Conservation (phyloP, 2,329 filamentous ascomycete species). For the Trichoderma koningii region DNA sequence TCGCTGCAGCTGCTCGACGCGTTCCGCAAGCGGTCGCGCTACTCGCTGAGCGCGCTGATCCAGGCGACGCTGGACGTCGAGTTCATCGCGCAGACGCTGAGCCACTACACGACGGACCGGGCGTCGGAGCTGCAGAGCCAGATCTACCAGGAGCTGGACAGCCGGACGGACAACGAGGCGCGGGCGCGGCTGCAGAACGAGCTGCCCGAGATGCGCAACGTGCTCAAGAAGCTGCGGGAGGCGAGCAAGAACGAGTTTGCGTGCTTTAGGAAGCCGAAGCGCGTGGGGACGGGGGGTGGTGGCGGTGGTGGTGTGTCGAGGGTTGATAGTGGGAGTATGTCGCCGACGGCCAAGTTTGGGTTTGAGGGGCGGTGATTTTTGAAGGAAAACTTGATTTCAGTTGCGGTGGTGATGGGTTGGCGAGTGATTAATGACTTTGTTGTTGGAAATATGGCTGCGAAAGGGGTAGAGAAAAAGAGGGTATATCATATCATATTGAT, state of each 20-base stretch:
- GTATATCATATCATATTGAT: too few relatives aligned
- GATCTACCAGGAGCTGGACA: conserved; percentile 89
- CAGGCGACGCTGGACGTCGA: conserved; percentile 97
- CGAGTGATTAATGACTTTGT: too few relatives aligned
- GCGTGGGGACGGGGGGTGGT: conserved; percentile 36
- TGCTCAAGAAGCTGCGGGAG: conserved; percentile 81
- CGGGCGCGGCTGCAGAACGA: conserved; percentile 79
- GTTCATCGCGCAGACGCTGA: conserved; percentile 91
- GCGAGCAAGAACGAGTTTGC: conserved; percentile 82
- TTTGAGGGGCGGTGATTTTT: background rate
- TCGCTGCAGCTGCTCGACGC: conserved; percentile 78
- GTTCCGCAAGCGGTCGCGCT: conserved; percentile 68
- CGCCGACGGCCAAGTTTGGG: conserved; percentile 30
- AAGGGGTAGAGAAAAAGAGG: too few relatives aligned
- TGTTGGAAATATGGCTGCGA: too few relatives aligned
- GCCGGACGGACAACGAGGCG: conserved; percentile 84
- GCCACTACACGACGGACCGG: conserved; percentile 81
- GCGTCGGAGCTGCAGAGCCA: conserved; percentile 81
- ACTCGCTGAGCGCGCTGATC: conserved; percentile 81
- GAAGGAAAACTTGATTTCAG: background rate
- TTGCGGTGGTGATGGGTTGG: background rate
- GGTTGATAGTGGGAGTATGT: conserved; percentile 37
- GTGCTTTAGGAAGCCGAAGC: conserved; percentile 72
- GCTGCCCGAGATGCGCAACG: conserved; percentile 82
- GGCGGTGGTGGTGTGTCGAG: conserved; percentile 33